Conservation (phyloP, 2,329 filamentous ascomycete genomes). For the Colletotrichum kahawae region DNA sequence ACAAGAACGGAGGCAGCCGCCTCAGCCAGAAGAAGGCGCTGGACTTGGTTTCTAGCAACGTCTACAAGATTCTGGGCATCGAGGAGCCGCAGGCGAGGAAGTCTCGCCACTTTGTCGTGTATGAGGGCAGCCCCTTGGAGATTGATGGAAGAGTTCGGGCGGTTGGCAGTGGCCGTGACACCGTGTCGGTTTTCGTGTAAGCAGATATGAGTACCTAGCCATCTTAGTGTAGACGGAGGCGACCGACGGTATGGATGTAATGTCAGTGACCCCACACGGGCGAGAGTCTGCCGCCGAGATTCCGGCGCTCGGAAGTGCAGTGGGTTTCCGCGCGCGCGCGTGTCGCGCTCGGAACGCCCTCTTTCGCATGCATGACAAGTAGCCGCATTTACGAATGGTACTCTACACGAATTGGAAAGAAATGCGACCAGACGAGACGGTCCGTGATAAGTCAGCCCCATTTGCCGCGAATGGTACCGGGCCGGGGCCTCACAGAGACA, state of each 20-base stretch:
- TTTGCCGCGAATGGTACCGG: neutral
- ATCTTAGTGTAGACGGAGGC: neutral
- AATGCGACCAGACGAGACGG: neutral
- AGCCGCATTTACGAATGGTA: neutral
- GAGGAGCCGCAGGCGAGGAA: slow-evolving; percentile 31
- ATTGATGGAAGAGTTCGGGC: slow-evolving; percentile 61
- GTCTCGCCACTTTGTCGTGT: slow-evolving; percentile 61
- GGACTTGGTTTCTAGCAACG: slow-evolving; percentile 59
- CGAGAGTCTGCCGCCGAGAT: neutral
- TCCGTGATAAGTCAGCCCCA: neutral
- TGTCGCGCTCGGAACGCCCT: neutral
- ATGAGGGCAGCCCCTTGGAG: slow-evolving; percentile 67
- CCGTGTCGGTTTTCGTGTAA: slow-evolving; percentile 41
- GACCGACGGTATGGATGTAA: neutral
- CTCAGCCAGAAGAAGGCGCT: slow-evolving; percentile 60
- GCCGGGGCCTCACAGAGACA: neutral
- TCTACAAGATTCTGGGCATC: slow-evolving; percentile 63
- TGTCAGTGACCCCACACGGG: neutral
- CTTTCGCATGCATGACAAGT: neutral
- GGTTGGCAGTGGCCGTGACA: slow-evolving; percentile 49
- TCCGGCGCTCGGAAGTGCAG: neutral
- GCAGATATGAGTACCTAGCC: neutral
- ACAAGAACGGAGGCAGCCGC: slow-evolving; percentile 59
- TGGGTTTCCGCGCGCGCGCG: neutral
- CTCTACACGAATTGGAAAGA: neutral